A percentile compares a stretch with the other conserved stretches of the same genome.
These are phyloP conservation scores for Fraxinus quadrangulata DNA, from an alignment of 257 asterid genomes.

Conservation along the genomic window DNA sequence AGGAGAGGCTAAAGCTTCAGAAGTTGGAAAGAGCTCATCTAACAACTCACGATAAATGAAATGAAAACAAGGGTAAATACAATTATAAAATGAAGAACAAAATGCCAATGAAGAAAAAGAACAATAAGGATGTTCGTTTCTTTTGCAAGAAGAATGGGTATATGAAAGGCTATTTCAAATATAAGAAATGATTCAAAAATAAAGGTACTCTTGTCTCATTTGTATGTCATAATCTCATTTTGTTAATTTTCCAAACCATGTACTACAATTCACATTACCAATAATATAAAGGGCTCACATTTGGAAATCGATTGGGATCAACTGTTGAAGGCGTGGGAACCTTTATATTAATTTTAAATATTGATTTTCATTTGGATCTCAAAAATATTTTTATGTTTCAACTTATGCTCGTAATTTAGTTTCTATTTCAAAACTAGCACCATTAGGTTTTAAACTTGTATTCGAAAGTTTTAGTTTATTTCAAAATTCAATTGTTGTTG, in stretches of 20 bases:
- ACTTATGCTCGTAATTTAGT: not conserved
- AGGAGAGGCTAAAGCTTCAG: no score
- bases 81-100: no score
- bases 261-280: slow-evolving; percentile 1
- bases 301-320: not conserved
- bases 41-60: no score
- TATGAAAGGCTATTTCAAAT: no score
- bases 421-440: not conserved
- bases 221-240: not conserved
- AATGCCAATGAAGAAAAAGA: not conserved
- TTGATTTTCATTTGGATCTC: not conserved
- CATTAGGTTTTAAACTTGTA: not conserved
- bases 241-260: not conserved
- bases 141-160: not conserved
- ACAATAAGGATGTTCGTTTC: not conserved
- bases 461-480: not conserved
- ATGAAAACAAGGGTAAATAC: no score
- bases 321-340: not conserved
- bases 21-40: no score
- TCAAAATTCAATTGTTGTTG: not conserved
- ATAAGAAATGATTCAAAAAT: not conserved
- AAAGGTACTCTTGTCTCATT: not conserved
- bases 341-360: not conserved
- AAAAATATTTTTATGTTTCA: not conserved
- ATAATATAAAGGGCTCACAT: not conserved